Evolutionary conservation across 768 basidiomycete genomes (phyloP).

Genomic region (Suillus subalutaceus): DNA sequence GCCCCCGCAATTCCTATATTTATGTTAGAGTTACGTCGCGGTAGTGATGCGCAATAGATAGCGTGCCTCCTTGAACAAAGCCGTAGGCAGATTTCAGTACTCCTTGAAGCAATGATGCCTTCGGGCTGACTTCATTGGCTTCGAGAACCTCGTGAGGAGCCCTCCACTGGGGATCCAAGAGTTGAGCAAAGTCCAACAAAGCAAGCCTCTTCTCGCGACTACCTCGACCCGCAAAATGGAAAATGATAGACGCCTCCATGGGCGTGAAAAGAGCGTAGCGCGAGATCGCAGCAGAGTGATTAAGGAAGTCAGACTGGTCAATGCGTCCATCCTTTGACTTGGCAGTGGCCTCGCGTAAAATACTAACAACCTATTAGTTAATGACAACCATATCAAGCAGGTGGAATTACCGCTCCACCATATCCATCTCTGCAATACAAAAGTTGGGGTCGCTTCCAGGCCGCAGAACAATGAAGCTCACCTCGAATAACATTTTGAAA

Average conservation of each 20-base stretch:
- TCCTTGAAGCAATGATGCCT: slow-evolving; percentile 52
- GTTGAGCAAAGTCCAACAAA: slow-evolving; percentile 87
- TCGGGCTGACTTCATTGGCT: slow-evolving; percentile 30
- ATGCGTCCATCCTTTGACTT: slow-evolving; percentile 96
- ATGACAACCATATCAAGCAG: slow-evolving; percentile 1
- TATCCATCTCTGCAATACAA: slow-evolving; percentile 78
- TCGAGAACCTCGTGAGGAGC: slow-evolving; percentile 62
- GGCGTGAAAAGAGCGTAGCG: slow-evolving; percentile 96
- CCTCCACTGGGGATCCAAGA: slow-evolving; percentile 89
- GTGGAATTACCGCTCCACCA: slow-evolving; percentile 74
- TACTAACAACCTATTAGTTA: slow-evolving; percentile 42
- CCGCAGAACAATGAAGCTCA: slow-evolving; percentile 35
- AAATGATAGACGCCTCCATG: slow-evolving; percentile 98
- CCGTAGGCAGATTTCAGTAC: slow-evolving; percentile 78
- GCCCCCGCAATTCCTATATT: slow-evolving; percentile 83
- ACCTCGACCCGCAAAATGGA: slow-evolving; percentile 94
- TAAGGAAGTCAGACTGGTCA: slow-evolving; percentile 93
- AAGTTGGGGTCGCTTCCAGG: slow-evolving; percentile 10
- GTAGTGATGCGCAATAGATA: background rate
- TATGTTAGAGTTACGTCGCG: slow-evolving; percentile 17
- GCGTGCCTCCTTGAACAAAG: slow-evolving; percentile 81
- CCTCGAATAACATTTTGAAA: slow-evolving; percentile 96
- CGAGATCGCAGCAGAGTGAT: slow-evolving; percentile 82
- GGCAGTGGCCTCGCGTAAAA: slow-evolving; percentile 87
- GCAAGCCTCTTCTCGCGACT: slow-evolving; percentile 69